phyloP scores from a whole-genome alignment of 257 asterid genomes.

The Pogostemon cablin region DNA sequence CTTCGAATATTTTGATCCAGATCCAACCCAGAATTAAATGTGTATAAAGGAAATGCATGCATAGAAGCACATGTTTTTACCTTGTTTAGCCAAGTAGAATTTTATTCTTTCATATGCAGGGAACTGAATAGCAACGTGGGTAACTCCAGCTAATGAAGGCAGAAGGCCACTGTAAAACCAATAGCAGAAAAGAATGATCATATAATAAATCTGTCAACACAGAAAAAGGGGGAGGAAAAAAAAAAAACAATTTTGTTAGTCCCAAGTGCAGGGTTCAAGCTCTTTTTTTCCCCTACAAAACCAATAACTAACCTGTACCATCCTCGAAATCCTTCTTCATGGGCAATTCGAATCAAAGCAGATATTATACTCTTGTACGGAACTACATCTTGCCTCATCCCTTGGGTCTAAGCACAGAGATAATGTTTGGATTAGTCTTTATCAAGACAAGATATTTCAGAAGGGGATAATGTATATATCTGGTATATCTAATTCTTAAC shows the following conservation, averaged over 20 bases:
- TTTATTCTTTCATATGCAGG: conserved; percentile 92
- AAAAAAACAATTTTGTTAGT: background rate
- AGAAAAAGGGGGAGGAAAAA: background rate
- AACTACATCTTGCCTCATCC: conserved; percentile 89
- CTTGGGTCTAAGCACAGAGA: conserved; percentile 73
- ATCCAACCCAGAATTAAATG: conserved; percentile 5
- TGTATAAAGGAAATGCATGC: conserved; percentile 7
- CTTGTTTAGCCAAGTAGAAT: conserved; percentile 68
- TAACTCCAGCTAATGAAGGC: conserved; percentile 91
- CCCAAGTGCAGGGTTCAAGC: background rate
- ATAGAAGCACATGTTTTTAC: conserved; percentile 43
- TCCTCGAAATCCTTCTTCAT: conserved; percentile 95
- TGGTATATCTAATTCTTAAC: background rate
- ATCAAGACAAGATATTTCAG: conserved; percentile 8
- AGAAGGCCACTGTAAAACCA: conserved; percentile 80
- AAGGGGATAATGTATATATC: background rate
- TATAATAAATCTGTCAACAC: background rate
- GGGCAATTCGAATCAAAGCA: conserved; percentile 83
- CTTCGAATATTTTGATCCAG: background rate
- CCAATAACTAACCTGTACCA: conserved; percentile 82
- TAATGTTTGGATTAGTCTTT: conserved; percentile 30
- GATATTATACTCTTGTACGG: conserved; percentile 79
- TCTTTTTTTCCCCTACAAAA: conserved; percentile 4
- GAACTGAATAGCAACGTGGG: conserved; percentile 96
- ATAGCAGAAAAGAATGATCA: conserved; percentile 20